Base-by-base conservation (phyloP, 371 early-diverging fungal species). In the Zopfochytrium polystomum region DNA sequence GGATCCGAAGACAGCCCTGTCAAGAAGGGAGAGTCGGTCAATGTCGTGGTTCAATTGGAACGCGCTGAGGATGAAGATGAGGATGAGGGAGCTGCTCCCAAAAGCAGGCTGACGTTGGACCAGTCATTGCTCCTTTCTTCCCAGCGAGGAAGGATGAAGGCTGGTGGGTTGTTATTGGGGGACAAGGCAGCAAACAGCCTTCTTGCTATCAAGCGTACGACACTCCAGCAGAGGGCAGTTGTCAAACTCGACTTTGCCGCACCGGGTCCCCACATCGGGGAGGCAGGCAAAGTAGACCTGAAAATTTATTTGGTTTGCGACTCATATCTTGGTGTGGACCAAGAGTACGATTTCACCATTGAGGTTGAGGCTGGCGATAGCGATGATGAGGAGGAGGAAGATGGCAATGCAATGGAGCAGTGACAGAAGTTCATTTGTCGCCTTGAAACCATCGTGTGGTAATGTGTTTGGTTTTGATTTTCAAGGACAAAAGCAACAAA, bases 141-240 rank as follows among this genome's bases (percentile, higher is more conserved):
- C 95, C 96, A n/a, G 65, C 68, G 25, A 77, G 80, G 75, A 92
- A 93, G 81, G 89, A 90, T 42, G 98, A 96, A 74, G 88, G 88
- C 27, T 98, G 96, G 96, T 98, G 96, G 96, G 73, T 96, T 58
- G 90, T 98, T 2, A 70, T n/a, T 98, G 45, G 96, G 92, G 26
- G 91, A 95, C 48, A 80, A 87, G 18, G 66, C 73, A 29, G 76
- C 83, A 3, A 92, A 94, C 76, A 73, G 87, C 0, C 73, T 98
- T 51, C 67, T 92, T 54, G 90, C 90, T 20, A 93, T 98, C 71
- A 96, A 95, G 82, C 80, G 96, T 20, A 80, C 92, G 26, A 87
- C 86, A 6, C 67, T 96, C 20, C 87, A 86, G 50, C 76, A 85
- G 26, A 74, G 79, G 54, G 75, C 89, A 29, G 70, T 68, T 3